These are phyloP conservation scores for Chytriomyces sp. DNA, from an alignment of 192 early-diverging fungal genomes.

Conservation along the genomic window DNA sequence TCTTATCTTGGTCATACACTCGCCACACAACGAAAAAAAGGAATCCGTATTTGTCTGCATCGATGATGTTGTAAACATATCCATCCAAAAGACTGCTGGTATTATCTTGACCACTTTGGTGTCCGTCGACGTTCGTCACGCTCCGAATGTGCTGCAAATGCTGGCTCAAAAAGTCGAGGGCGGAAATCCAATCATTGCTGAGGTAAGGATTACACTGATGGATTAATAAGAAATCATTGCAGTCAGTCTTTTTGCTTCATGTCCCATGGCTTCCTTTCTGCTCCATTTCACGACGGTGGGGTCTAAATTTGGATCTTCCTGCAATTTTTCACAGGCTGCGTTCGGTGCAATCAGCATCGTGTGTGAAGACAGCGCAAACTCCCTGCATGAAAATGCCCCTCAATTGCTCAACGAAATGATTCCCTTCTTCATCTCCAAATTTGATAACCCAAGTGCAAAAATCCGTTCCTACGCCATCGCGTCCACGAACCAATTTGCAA, in stretches of 20 bases:
- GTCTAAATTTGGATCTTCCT: neutral
- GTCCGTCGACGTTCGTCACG: conserved; percentile 69
- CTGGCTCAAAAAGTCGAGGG: conserved; percentile 82
- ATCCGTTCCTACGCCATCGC: conserved; percentile 83
- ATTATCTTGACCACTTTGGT: conserved; percentile 89
- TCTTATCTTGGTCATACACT: conserved; percentile 25
- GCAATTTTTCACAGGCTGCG: conserved; percentile 61
- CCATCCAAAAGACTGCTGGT: conserved; percentile 81
- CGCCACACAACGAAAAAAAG: conserved; percentile 18
- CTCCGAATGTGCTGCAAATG: conserved; percentile 81
- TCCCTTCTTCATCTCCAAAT: conserved; percentile 85
- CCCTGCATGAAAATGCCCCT: conserved; percentile 80
- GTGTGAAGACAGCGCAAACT: conserved; percentile 89
- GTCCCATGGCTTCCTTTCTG: neutral
- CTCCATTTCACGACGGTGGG: neutral
- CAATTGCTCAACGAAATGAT: conserved; percentile 79
- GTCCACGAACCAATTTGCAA: conserved; percentile 87
- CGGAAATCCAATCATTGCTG: conserved; percentile 71
- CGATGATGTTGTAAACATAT: conserved; percentile 68
- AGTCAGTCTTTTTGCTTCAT: conserved; percentile 2
- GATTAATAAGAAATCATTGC: neutral
- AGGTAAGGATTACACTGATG: conserved; percentile 56
- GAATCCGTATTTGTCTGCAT: conserved; percentile 53
- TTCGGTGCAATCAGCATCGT: conserved; percentile 91
- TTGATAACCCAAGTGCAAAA: conserved; percentile 74